Evolutionary conservation across 2,329 filamentous ascomycete genomes (phyloP).

Genomic region (Penicillium verrucosum): DNA sequence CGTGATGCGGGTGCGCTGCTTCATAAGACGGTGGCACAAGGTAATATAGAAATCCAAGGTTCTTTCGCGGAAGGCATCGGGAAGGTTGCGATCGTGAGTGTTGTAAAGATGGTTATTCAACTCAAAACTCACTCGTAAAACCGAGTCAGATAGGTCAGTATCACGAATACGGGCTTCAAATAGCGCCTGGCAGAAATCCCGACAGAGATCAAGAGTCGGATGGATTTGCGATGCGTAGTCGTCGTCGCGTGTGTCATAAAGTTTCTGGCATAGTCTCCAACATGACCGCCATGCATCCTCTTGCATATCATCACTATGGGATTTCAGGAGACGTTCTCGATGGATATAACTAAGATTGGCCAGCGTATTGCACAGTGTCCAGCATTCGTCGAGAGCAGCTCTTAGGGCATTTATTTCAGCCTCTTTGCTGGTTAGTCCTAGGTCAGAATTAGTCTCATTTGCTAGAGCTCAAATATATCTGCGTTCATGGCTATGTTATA

Average conservation of each 20-base stretch:
- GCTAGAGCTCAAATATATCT: slow-evolving; percentile 20
- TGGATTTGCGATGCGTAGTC: slow-evolving; percentile 65
- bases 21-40: slow-evolving; percentile 92
- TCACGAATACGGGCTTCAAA: slow-evolving; percentile 80
- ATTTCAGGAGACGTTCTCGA: slow-evolving; percentile 73
- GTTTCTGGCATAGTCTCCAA: slow-evolving; percentile 85
- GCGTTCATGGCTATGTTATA: slow-evolving; percentile 17
- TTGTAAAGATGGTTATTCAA: slow-evolving; percentile 94
- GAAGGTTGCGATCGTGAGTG: slow-evolving; percentile 78
- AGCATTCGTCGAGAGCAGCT: slow-evolving; percentile 79
- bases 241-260: slow-evolving; percentile 78
- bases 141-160: slow-evolving; percentile 77
- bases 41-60: slow-evolving; percentile 95
- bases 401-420: slow-evolving; percentile 64
- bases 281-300: slow-evolving; percentile 91
- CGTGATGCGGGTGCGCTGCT: slow-evolving; percentile 73
- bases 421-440: slow-evolving; percentile 51
- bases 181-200: slow-evolving; percentile 85
- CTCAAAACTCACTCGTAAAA: slow-evolving; percentile 89
- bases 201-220: slow-evolving; percentile 78
- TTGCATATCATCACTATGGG: slow-evolving; percentile 70
- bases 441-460: slow-evolving; percentile 19
- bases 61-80: slow-evolving; percentile 81
- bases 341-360: slow-evolving; percentile 81
- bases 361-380: slow-evolving; percentile 89